These are phyloP conservation scores for Saccharomycopsis guyanensis DNA, from an alignment of 805 yeast genomes.

Conservation along the genomic window DNA sequence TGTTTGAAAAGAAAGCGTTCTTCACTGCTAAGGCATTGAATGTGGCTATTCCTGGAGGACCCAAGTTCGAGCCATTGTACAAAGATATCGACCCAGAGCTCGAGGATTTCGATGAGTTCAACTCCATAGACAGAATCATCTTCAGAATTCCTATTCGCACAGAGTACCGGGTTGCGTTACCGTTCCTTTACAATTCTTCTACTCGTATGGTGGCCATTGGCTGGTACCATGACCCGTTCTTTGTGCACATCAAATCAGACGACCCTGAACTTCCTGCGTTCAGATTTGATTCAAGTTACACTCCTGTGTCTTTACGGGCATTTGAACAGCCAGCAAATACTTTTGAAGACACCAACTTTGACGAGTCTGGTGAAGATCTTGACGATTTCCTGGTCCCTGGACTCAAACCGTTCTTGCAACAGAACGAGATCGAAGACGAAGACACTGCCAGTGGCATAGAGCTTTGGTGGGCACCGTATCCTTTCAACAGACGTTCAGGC, in stretches of 20 bases:
- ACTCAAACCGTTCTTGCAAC: slow-evolving; percentile 42
- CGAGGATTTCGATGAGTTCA: slow-evolving; percentile 85
- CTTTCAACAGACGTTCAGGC: slow-evolving; percentile 74
- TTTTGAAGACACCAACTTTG: slow-evolving; percentile 16
- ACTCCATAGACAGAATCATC: slow-evolving; percentile 79
- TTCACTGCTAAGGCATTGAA: slow-evolving; percentile 88
- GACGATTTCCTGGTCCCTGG: slow-evolving; percentile 26
- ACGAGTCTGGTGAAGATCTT: slow-evolving; percentile 21
- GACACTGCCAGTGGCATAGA: slow-evolving; percentile 53
- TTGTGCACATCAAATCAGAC: slow-evolving; percentile 40
- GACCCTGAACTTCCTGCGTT: slow-evolving; percentile 48
- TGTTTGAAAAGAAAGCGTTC: slow-evolving; percentile 74
- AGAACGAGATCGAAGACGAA: slow-evolving; percentile 37
- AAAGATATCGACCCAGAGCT: slow-evolving; percentile 54
- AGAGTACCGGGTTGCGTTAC: slow-evolving; percentile 82
- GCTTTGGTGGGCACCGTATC: slow-evolving; percentile 76
- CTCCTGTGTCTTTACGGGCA: slow-evolving; percentile 43
- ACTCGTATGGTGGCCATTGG: slow-evolving; percentile 57
- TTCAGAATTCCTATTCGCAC: slow-evolving; percentile 70
- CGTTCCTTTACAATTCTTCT: slow-evolving; percentile 72
- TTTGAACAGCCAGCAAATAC: slow-evolving; percentile 24
- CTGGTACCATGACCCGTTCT: slow-evolving; percentile 58
- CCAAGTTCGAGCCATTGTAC: slow-evolving; percentile 83
- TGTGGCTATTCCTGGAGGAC: slow-evolving; percentile 89
- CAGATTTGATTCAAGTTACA: slow-evolving; percentile 42